A percentile compares a stretch with the other conserved stretches of the same genome.
phyloP scores from a whole-genome alignment of 768 basidiomycete genomes.

The Leccinum ochraceum region DNA sequence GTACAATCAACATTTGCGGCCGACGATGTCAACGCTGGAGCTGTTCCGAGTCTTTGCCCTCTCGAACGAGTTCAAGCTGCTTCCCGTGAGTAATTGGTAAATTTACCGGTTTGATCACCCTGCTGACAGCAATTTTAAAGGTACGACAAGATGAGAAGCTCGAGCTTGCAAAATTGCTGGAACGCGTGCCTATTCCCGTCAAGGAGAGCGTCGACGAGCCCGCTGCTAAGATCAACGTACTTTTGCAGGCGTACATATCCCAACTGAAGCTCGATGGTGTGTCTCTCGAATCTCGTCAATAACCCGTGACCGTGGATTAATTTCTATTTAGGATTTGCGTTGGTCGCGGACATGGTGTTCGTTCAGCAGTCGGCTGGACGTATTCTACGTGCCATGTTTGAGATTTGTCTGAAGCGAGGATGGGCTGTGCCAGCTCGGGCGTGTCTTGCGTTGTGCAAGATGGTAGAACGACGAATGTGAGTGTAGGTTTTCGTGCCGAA shows the following conservation, averaged over 20 bases:
- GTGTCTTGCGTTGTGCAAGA: conserved; percentile 92
- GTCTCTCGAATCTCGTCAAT: conserved; percentile 5
- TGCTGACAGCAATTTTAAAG: conserved; percentile 26
- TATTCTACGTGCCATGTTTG: conserved; percentile 95
- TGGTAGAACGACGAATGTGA: conserved; percentile 86
- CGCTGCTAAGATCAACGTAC: conserved; percentile 95
- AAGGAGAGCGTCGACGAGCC: conserved; percentile 97
- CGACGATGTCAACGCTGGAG: conserved; percentile 86
- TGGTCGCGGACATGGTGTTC: conserved; percentile 93
- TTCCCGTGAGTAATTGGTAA: conserved; percentile 54
- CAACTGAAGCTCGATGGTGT: conserved; percentile 87
- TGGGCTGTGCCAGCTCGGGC: conserved; percentile 95
- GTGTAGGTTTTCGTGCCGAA: conserved; percentile 22
- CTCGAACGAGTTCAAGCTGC: conserved; percentile 92
- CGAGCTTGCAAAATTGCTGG: conserved; percentile 85
- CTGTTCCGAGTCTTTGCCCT: conserved; percentile 95
- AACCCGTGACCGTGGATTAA: not conserved
- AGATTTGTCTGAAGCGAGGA: conserved; percentile 97
- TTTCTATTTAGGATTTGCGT: conserved; percentile 60
- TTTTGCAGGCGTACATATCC: conserved; percentile 93
- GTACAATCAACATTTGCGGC: conserved; percentile 91
- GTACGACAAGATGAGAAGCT: conserved; percentile 84
- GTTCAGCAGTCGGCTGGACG: conserved; percentile 97
- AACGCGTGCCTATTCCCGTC: conserved; percentile 95
- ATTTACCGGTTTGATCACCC: conserved; percentile 29